Evolutionary conservation across 2,329 filamentous ascomycete genomes (phyloP).

Genomic region (Xylariaceae sp.): DNA sequence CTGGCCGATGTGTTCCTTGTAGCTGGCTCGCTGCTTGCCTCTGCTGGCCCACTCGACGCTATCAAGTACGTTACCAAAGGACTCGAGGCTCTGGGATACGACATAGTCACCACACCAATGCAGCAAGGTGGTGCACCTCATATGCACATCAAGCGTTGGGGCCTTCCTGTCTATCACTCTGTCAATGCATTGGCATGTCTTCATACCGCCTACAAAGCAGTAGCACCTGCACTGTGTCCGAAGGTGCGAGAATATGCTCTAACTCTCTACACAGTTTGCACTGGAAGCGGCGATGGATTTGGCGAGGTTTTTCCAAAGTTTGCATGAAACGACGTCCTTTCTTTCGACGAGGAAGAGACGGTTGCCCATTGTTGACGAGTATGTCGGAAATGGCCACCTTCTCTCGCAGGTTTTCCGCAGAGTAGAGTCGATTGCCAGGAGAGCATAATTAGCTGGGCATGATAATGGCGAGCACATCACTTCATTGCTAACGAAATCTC

Average conservation of each 20-base stretch:
- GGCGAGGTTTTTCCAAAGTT: constrained; percentile 15
- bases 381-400: too few species aligned
- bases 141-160: constrained; percentile 22
- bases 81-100: constrained; percentile 28
- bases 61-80: constrained; percentile 22
- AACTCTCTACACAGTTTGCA: constrained; percentile 24
- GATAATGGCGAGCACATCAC: too few species aligned
- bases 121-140: constrained; percentile 17
- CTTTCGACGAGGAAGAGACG: too few species aligned
- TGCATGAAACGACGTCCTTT: neutral
- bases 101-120: constrained; percentile 15
- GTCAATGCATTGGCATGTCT: constrained; percentile 17
- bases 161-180: constrained; percentile 6
- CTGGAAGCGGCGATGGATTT: constrained; percentile 26
- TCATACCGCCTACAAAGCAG: constrained; percentile 13
- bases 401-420: too few species aligned
- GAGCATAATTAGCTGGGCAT: too few species aligned
- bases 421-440: too few species aligned
- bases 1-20: constrained; percentile 22
- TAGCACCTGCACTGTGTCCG: constrained; percentile 24
- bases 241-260: constrained; percentile 19
- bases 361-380: too few species aligned
- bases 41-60: constrained; percentile 4
- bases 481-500: too few species aligned
- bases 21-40: constrained; percentile 10